Percentiles rank a stretch among this genome's conserved stretches.
phyloP scores from a whole-genome alignment of 1,284 basidiomycete species.

The Singerocomus rubriflavus region DNA sequence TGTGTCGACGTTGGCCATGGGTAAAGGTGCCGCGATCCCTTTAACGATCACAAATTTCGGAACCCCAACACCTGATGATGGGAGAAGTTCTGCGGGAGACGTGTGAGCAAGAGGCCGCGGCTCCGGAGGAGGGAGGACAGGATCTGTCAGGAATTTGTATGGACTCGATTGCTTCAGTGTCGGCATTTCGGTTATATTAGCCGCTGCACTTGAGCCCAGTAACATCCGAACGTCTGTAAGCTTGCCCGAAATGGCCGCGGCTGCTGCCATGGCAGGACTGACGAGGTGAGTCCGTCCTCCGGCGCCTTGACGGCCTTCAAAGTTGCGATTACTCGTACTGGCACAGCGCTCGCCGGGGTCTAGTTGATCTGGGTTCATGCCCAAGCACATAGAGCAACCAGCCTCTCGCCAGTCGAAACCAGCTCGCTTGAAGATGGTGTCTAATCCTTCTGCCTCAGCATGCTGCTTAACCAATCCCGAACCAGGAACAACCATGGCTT shows the following conservation, averaged over 20 bases:
- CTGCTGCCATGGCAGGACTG: constrained; percentile 95
- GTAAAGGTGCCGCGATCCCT: constrained; percentile 86
- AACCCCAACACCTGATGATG: constrained; percentile 59
- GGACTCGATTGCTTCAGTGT: constrained; percentile 69
- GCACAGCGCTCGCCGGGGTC: constrained; percentile 90
- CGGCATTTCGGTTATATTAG: constrained; percentile 43
- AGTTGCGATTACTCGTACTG: constrained; percentile 96
- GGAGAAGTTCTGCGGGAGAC: constrained; percentile 41
- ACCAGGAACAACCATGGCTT: constrained; percentile 95
- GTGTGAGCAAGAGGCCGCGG: constrained; percentile 43
- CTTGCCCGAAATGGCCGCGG: constrained; percentile 87
- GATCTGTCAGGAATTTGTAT: constrained; percentile 76
- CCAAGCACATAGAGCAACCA: constrained; percentile 97
- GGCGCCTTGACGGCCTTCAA: constrained; percentile 76
- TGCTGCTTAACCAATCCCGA: constrained; percentile 95
- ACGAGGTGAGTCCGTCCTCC: constrained; percentile 92
- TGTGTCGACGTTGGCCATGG: constrained; percentile 92
- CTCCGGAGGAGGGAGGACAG: constrained; percentile 63
- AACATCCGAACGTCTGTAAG: constrained; percentile 89
- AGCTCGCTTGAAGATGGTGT: constrained; percentile 88
- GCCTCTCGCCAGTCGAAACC: constrained; percentile 98
- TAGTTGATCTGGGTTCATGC: constrained; percentile 97
- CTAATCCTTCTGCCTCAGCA: constrained; percentile 91
- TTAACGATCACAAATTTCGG: constrained; percentile 79
- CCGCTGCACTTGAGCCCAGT: constrained; percentile 50